Evolutionary conservation across 2,329 filamentous ascomycete genomes (phyloP), one percentile per base, ranked within the genome.

Genomic region (Fusarium sp.): DNA sequence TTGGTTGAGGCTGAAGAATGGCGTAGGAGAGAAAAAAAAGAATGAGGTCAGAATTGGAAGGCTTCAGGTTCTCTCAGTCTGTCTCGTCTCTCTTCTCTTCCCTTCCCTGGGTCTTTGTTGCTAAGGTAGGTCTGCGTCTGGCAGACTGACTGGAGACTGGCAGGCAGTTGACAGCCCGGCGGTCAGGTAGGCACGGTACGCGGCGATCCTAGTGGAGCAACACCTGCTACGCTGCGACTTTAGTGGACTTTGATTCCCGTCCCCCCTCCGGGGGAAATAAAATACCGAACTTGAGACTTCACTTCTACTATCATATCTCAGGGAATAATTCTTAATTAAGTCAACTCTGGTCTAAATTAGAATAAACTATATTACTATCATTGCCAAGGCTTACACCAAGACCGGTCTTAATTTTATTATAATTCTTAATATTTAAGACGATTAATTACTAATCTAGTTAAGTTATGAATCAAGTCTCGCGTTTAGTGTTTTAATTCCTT

Each of bases 161-260:
- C 33, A 45, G 38, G 24, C 40, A 58, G 40, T 45, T 58, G 50
- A 40, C 50, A 58, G 50, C 22, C 22, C 22, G 22, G 22, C 50
- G 40, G 26, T 34, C 50, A 59, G 38, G 46, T 36, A 52, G 40
- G 45, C 31, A 52, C 36, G 26, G 26, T 48, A 57, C 52, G 26
- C 26, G 59, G 44, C 42, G 56, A 63, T 61, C 56, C 22, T 31
- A 26, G 55, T 62, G 58, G 58, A 60, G 44, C 20, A 54, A 26
- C n/a, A 18, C 22, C 43, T 24, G 20, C 15, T 31, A 39, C 28
- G 14, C 10, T n/a, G 20, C 17, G 17, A 36, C 9, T n/a, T 13
- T 54, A 34, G 50, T 38, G 31, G 46, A 33, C 40, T 42, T 17
- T 53, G 45, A 57, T 57, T 57, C 46, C 54, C 26, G 20, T 54